Percentiles rank a stretch among this genome's conserved stretches.
phyloP scores from a whole-genome alignment of 2,329 filamentous ascomycete species.

The Pyrenophora graminea region DNA sequence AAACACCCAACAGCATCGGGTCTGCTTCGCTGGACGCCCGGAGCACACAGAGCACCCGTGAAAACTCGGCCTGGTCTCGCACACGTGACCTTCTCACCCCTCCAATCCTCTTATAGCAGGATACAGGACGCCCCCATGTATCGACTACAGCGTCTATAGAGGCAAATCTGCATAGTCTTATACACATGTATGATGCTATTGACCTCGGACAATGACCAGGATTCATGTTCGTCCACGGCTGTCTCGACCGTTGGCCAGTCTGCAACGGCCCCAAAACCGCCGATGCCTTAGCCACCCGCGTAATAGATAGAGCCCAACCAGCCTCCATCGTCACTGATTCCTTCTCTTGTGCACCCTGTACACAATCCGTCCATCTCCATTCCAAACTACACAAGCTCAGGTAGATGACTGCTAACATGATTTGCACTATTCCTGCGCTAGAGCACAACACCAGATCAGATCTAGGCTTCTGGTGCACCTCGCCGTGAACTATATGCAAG shows the following conservation, averaged over 20 bases:
- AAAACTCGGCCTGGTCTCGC: not conserved
- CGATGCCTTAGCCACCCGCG: conserved; percentile 10
- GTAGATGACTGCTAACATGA: too few species aligned
- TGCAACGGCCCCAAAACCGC: conserved; percentile 13
- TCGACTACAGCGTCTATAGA: too few species aligned
- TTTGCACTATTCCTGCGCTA: not conserved
- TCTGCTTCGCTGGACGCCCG: not conserved
- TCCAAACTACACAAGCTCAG: too few species aligned
- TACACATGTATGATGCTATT: not conserved
- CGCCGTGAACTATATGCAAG: conserved; percentile 9
- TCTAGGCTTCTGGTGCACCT: not conserved
- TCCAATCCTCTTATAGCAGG: too few species aligned
- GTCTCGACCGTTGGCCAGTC: conserved; percentile 2
- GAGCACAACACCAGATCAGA: conserved; percentile 1
- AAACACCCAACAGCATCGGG: conserved; percentile 5
- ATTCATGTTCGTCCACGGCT: not conserved
- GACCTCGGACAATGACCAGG: not conserved
- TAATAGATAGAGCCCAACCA: conserved; percentile 7
- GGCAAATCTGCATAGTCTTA: too few species aligned
- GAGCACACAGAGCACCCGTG: too few species aligned
- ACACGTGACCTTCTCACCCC: too few species aligned
- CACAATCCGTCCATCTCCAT: not conserved
- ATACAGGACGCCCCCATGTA: too few species aligned
- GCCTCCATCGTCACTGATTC: not conserved
- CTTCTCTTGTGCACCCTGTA: not conserved